Base-by-base conservation (phyloP, 225 moss, liverwort and hornwort genomes). In the Pseudisothecium myosuroides region DNA sequence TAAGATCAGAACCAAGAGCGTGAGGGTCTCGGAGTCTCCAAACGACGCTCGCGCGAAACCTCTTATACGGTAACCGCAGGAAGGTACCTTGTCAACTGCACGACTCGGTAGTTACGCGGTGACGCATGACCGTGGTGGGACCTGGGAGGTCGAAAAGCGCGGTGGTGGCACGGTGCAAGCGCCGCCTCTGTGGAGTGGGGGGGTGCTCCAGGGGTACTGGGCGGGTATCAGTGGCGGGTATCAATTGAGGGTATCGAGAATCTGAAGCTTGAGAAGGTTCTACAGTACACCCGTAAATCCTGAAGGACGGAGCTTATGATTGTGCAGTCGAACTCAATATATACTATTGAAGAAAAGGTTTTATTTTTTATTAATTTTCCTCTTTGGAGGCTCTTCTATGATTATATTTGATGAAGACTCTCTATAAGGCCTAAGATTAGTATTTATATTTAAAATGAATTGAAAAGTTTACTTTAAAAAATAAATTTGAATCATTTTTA, bases 31-130 rank as follows among this genome's bases (percentile, higher is more conserved):
- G 29, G 49, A 85, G 65, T 73, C 49, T 58, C 21, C 16, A 77
- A 85, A 4, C 77, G 89, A 0, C 52, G 73, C 36, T 24, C 16
- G 2, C 1, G 17, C 8, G 52, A 64, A 52, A 45, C 41, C 9
- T n/a, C 82, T 89, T 92, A 92, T 91, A 52, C 19, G 7, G 39
- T 58, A 87, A 89, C 92, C 56, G 86, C 76, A 49, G n/a, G 26
- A 34, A 34, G 87, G 90, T 92, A 92, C 92, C 90, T 78, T 14
- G 83, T 82, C 4, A 20, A 14, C 56, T 34, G 12, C 76, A 45
- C 5, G 1, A 1, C 2, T n/a, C 31, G 87, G 88, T 79, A 20
- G 80, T 37, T 84, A 19, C 88, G 86, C 90, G 86, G 89, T 84
- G 16, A 87, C 37, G 29, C 67, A 52, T 31, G 24, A 31, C 68